Evolutionary conservation across 208 protist species (phyloP).

Genomic region (Entamoeba nuttalli): DNA sequence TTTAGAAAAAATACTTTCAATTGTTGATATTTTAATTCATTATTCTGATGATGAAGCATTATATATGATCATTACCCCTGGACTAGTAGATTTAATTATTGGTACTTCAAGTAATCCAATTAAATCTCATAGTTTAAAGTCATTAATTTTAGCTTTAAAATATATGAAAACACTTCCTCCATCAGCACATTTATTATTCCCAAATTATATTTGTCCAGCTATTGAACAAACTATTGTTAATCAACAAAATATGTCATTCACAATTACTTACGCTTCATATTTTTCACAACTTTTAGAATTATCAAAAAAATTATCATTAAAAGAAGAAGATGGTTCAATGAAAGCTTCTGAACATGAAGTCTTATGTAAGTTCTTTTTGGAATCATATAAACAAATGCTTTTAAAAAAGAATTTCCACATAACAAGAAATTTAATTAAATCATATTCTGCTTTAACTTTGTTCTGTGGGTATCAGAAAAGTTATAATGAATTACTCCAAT

Average conservation of each 20-base stretch:
- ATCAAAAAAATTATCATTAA: background rate
- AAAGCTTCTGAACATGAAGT: background rate
- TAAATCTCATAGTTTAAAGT: background rate
- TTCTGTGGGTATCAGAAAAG: background rate
- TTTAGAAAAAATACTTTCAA: background rate
- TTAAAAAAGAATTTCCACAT: background rate
- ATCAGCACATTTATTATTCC: background rate
- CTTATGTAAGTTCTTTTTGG: background rate
- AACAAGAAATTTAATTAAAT: background rate
- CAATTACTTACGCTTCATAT: background rate
- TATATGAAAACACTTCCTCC: background rate
- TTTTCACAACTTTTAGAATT: background rate
- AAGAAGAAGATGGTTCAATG: background rate
- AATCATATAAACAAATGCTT: background rate
- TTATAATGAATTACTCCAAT: background rate
- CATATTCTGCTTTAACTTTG: background rate
- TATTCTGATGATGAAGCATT: background rate
- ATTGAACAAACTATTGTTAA: background rate
- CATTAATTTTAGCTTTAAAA: background rate
- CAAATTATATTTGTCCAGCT: background rate
- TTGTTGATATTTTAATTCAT: background rate
- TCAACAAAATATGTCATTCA: background rate
- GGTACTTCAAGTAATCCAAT: background rate
- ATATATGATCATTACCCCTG: background rate
- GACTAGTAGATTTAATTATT: background rate